These are phyloP conservation scores for Boeremia exigua DNA, from an alignment of 2,329 filamentous ascomycete genomes.

Conservation along the genomic window DNA sequence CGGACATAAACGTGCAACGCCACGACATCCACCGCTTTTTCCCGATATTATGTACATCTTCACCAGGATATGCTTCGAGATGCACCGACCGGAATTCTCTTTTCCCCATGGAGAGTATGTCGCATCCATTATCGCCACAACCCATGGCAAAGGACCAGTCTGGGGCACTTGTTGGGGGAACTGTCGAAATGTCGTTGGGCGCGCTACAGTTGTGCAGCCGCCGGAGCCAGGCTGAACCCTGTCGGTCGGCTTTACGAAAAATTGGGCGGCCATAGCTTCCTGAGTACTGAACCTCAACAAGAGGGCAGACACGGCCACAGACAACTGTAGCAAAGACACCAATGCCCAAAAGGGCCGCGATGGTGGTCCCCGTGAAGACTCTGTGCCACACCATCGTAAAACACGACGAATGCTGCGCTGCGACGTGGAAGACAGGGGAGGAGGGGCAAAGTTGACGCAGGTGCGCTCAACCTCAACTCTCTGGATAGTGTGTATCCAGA, in stretches of 20 bases:
- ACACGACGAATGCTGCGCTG: slow-evolving; percentile 11
- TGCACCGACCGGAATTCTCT: not conserved
- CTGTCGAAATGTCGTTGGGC: slow-evolving; percentile 21
- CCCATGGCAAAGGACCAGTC: slow-evolving; percentile 18
- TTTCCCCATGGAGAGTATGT: slow-evolving; percentile 11
- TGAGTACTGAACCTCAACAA: slow-evolving; percentile 28
- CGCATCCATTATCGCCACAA: slow-evolving; percentile 26
- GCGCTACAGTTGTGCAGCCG: slow-evolving; percentile 19
- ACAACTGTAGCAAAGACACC: not conserved
- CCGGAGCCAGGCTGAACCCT: slow-evolving; percentile 22
- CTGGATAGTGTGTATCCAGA: slow-evolving; percentile 2
- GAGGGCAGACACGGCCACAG: slow-evolving; percentile 31
- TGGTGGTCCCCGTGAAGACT: not conserved
- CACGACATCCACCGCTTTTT: slow-evolving; percentile 13
- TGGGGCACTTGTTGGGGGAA: slow-evolving; percentile 33
- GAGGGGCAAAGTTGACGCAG: slow-evolving; percentile 21
- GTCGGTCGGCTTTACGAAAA: slow-evolving; percentile 22
- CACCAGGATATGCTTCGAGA: not conserved
- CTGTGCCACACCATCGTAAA: not conserved
- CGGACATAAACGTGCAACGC: slow-evolving; percentile 13
- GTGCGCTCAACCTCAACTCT: slow-evolving; percentile 18
- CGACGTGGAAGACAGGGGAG: slow-evolving; percentile 15
- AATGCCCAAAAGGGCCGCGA: not conserved
- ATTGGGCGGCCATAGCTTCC: slow-evolving; percentile 29
- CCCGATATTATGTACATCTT: slow-evolving; percentile 3